Base-by-base conservation (phyloP, 2,329 filamentous ascomycete genomes). In the Pyrenophora graminea region DNA sequence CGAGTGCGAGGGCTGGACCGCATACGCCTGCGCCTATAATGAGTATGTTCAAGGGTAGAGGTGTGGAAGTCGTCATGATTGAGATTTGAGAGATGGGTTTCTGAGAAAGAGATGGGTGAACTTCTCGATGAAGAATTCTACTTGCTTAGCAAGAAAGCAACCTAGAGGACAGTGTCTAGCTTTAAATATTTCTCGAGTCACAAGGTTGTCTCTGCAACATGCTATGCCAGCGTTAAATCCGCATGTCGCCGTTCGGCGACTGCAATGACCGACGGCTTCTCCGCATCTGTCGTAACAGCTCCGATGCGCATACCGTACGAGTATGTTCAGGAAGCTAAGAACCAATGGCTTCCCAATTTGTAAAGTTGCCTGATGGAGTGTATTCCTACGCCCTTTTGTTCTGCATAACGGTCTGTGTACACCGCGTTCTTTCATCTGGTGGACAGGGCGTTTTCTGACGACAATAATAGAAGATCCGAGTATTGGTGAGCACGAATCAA, bases 1-100 rank as follows among this genome's bases (percentile, higher is more conserved):
- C 80, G 66, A 76, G 78, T 23, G 81, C 81, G 8, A 83, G 68
- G 8, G 79, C 72, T 17, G 61, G 61, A 7, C 68, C 68, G 43
- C 55, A 54, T 32, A 69, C 48, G 5, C 67, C 67, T 7, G 63
- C 64, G 17, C 69, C 69, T 39, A 56, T 31, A 18, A 72, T 61
- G 43, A 72, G 66, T 42, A 73, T 55, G 23, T 63, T 63, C 30
- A 68, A 56, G 21, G 54, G 6, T 33, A 38, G 8, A 32, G 38
- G 15, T 43, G 25, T 32, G 36, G 40, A 34, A 13, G 21, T 25
- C 1, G 38, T n/a, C 48, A 51, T 54, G 8, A 1, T 12, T 17
- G 42, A 12, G n/a, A 21, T 27, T 5, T 12, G 13, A 4, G 39
- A n/a, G 19, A 17, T 1, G 2, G 17, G 19, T n/a, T 25, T 17